phyloP scores from a whole-genome alignment of 2,329 filamentous ascomycete species.

The Cladosporium sp. region DNA sequence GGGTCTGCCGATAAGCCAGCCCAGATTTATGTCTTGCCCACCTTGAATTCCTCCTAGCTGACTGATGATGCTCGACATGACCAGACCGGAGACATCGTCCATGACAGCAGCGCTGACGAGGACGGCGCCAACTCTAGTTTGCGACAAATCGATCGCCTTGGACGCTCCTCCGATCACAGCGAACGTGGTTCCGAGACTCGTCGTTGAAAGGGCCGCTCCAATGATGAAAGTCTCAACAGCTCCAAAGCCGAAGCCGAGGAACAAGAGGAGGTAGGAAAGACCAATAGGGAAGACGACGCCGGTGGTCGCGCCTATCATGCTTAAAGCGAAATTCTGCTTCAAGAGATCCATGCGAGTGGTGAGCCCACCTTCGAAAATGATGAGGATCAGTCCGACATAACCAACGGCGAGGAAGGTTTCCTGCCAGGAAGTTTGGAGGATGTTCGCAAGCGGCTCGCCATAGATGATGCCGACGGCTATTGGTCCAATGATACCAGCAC shows the following conservation, averaged over 20 bases:
- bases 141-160: slow-evolving; percentile 36
- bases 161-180: slow-evolving; percentile 31
- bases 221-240: slow-evolving; percentile 27
- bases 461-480: slow-evolving; percentile 46
- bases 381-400: slow-evolving; percentile 46
- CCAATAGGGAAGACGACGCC: slow-evolving; percentile 46
- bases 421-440: slow-evolving; percentile 41
- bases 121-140: slow-evolving; percentile 42
- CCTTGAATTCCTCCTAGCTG: slow-evolving; percentile 21
- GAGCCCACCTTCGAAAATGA: slow-evolving; percentile 50
- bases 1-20: slow-evolving; percentile 26
- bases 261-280: slow-evolving; percentile 41
- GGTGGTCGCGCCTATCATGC: slow-evolving; percentile 38
- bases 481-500: slow-evolving; percentile 44
- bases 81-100: slow-evolving; percentile 43
- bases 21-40: slow-evolving; percentile 19
- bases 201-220: slow-evolving; percentile 27
- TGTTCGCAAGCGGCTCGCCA: slow-evolving; percentile 42
- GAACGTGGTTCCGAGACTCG: slow-evolving; percentile 32
- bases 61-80: slow-evolving; percentile 36
- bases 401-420: slow-evolving; percentile 44
- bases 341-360: slow-evolving; percentile 44
- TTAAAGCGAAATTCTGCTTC: slow-evolving; percentile 41
- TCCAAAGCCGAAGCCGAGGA: slow-evolving; percentile 40
- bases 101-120: slow-evolving; percentile 45